Evolutionary conservation across 2,329 filamentous ascomycete species (phyloP).

Genomic region (Penicillium nordicum): DNA sequence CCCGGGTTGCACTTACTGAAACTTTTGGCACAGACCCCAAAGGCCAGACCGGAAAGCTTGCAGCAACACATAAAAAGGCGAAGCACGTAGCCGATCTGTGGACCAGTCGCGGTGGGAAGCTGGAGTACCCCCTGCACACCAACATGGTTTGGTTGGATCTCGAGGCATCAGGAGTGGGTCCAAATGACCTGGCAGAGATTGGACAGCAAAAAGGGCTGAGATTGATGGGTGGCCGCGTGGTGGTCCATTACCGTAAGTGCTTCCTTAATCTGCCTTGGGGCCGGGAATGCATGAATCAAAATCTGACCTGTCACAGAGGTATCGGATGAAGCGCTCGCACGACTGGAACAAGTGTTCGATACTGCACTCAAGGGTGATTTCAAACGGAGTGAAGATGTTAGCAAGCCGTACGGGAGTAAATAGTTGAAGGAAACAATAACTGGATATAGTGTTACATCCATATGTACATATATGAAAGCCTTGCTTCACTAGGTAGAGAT

Average conservation of each 20-base stretch:
- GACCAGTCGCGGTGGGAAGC: constrained; percentile 65
- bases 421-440: constrained; percentile 5
- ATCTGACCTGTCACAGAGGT: constrained; percentile 51
- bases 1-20: constrained; percentile 72
- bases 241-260: constrained; percentile 62
- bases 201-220: constrained; percentile 58
- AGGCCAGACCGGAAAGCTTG: constrained; percentile 61
- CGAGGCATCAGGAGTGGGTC: constrained; percentile 54
- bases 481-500: neutral
- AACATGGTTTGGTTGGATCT: constrained; percentile 90
- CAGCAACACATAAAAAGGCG: constrained; percentile 60
- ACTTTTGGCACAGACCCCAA: constrained; percentile 63
- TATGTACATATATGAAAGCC: neutral
- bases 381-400: constrained; percentile 31
- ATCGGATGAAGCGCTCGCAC: constrained; percentile 59
- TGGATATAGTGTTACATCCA: neutral
- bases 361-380: constrained; percentile 33
- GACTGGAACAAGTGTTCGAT: constrained; percentile 56
- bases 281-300: neutral
- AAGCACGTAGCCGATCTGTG: constrained; percentile 63
- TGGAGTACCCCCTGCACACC: constrained; percentile 71
- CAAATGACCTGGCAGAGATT: constrained; percentile 53
- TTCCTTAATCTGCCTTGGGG: neutral
- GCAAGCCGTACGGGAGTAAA: constrained; percentile 34
- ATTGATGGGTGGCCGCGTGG: constrained; percentile 57